Evolutionary conservation across 441 rosid genomes (phyloP).

Genomic region (Metrosideros polymorpha): DNA sequence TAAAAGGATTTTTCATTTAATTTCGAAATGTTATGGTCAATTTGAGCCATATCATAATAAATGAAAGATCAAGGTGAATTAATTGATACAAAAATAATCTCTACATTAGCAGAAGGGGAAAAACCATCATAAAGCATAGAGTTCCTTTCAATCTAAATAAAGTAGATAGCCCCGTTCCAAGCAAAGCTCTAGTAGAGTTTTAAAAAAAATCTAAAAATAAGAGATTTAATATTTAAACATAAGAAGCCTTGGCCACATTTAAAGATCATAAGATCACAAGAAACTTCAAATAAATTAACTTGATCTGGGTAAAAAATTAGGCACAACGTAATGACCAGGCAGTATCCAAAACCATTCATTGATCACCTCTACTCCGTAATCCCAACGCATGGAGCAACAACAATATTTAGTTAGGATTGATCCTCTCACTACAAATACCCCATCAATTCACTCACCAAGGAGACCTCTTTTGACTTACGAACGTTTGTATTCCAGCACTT

Average conservation of each 20-base stretch:
- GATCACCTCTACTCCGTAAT: rapidly evolving
- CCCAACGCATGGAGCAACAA: neutral
- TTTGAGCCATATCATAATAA: neutral
- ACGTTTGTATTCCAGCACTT: neutral
- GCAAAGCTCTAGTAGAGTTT: neutral
- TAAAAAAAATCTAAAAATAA: neutral
- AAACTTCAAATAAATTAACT: neutral
- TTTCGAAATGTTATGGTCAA: neutral
- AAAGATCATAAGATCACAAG: neutral
- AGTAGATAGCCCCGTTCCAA: neutral
- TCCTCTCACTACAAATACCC: neutral
- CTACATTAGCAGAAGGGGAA: neutral
- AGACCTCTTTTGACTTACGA: neutral
- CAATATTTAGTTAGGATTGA: neutral
- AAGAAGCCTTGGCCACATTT: neutral
- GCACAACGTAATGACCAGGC: neutral
- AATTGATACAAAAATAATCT: neutral
- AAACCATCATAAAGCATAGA: neutral
- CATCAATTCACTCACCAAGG: neutral
- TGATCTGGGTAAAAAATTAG: neutral
- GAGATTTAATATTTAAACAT: no score
- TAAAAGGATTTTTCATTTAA: neutral
- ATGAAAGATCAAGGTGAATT: neutral
- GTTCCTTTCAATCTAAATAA: neutral
- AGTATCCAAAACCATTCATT: neutral